phyloP scores from a whole-genome alignment of 2,329 filamentous ascomycete species.

The Botrytis squamosa region DNA sequence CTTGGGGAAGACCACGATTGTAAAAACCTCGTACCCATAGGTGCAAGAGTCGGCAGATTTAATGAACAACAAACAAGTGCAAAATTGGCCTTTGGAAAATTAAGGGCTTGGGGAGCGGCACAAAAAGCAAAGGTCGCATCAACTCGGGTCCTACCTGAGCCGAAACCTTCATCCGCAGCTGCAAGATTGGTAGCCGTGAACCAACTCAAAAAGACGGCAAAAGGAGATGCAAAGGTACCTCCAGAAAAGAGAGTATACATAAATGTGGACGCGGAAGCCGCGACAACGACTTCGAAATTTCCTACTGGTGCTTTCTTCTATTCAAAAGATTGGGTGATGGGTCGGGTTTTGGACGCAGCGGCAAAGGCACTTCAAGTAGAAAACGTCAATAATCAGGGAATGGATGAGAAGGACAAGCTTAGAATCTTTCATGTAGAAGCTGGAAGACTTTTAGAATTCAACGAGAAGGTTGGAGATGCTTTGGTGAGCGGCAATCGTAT shows the following conservation, averaged over 20 bases:
- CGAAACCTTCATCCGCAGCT: slow-evolving; percentile 61
- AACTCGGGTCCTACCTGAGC: slow-evolving; percentile 56
- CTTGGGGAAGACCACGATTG: slow-evolving; percentile 82
- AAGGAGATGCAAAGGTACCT: slow-evolving; percentile 81
- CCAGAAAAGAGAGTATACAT: slow-evolving; percentile 86
- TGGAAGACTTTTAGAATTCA: slow-evolving; percentile 81
- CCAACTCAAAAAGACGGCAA: slow-evolving; percentile 79
- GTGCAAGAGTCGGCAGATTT: slow-evolving; percentile 49
- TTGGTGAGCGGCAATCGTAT: slow-evolving; percentile 85
- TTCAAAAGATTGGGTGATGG: slow-evolving; percentile 84
- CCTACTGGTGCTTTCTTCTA: slow-evolving; percentile 82
- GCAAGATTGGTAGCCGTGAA: slow-evolving; percentile 69
- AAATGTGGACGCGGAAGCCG: slow-evolving; percentile 84
- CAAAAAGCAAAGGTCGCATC: slow-evolving; percentile 57
- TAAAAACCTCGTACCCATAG: slow-evolving; percentile 65
- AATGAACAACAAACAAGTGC: slow-evolving; percentile 60
- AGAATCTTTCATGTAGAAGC: slow-evolving; percentile 92
- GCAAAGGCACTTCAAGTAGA: slow-evolving; percentile 74
- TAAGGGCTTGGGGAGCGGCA: slow-evolving; percentile 76
- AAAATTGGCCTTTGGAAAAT: slow-evolving; percentile 69
- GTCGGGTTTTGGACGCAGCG: slow-evolving; percentile 74
- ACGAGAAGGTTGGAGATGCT: slow-evolving; percentile 74
- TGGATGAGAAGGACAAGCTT: slow-evolving; percentile 74
- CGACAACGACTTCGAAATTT: slow-evolving; percentile 78
- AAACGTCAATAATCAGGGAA: slow-evolving; percentile 79